These are phyloP conservation scores for Sarocladium strictum DNA, from an alignment of 2,329 filamentous ascomycete genomes.

Conservation along the genomic window DNA sequence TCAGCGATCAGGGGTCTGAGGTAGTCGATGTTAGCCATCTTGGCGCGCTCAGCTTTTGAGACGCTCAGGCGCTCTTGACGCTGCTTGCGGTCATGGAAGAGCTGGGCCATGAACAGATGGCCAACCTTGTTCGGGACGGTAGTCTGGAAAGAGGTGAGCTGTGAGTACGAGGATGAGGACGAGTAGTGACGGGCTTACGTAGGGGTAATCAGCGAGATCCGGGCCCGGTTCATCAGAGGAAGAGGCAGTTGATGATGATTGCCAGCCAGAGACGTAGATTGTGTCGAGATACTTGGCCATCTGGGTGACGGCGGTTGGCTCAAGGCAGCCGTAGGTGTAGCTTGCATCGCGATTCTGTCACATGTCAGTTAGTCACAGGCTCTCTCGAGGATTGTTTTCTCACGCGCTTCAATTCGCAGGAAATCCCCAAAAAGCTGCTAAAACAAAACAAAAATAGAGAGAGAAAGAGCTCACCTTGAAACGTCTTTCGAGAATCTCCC, in stretches of 20 bases:
- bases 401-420: no score
- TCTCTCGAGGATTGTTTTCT: no score
- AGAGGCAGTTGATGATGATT: slow-evolving; percentile 94
- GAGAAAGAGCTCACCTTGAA: slow-evolving; percentile 59
- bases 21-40: slow-evolving; percentile 80
- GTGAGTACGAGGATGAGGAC: neutral
- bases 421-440: neutral
- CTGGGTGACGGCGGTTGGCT: slow-evolving; percentile 97
- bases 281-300: slow-evolving; percentile 99
- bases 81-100: slow-evolving; percentile 99
- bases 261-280: slow-evolving; percentile 98
- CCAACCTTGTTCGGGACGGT: slow-evolving; percentile 98
- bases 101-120: slow-evolving; percentile 95
- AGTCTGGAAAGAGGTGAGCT: slow-evolving; percentile 51
- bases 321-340: slow-evolving; percentile 94
- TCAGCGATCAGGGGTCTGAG: slow-evolving; percentile 94
- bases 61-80: slow-evolving; percentile 84
- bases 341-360: slow-evolving; percentile 72
- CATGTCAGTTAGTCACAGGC: neutral
- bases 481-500: slow-evolving; percentile 78
- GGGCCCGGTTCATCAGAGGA: slow-evolving; percentile 93
- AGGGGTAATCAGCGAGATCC: slow-evolving; percentile 96
- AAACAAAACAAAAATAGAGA: neutral
- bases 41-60: slow-evolving; percentile 65
- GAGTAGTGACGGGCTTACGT: slow-evolving; percentile 46